phyloP scores from a whole-genome alignment of 2,329 filamentous ascomycete genomes.

The Aspergillus fumigatiaffinis region DNA sequence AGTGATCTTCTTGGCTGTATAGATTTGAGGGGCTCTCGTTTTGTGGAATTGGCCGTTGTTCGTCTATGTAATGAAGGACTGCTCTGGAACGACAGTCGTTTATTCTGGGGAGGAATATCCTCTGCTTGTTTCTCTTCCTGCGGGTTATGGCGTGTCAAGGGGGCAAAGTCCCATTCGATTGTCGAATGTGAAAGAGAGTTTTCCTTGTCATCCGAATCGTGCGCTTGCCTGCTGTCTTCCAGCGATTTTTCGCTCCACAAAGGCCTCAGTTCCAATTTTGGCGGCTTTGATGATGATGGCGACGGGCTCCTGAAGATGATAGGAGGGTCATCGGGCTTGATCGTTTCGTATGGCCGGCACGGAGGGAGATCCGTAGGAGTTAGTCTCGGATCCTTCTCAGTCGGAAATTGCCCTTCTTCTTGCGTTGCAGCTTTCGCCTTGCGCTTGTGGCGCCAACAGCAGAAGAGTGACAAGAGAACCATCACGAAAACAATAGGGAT shows the following conservation, averaged over 20 bases:
- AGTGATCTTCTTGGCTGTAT: conserved; percentile 33
- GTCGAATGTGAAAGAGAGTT: conserved; percentile 25
- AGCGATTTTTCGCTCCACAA: conserved; percentile 29
- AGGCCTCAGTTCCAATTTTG: conserved; percentile 32
- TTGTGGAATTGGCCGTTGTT: conserved; percentile 26
- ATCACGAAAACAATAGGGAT: conserved; percentile 30
- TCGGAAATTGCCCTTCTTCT: conserved; percentile 19
- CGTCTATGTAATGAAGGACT: conserved; percentile 27
- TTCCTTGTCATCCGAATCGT: conserved; percentile 19
- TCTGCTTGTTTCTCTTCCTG: conserved; percentile 19
- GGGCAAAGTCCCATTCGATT: conserved; percentile 27
- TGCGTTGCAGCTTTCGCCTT: conserved; percentile 12
- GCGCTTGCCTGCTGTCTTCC: conserved; percentile 15
- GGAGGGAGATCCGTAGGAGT: conserved; percentile 19
- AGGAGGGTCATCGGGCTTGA: conserved; percentile 17
- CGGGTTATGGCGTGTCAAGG: conserved; percentile 18
- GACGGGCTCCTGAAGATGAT: conserved; percentile 21
- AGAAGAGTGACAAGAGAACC: conserved; percentile 29
- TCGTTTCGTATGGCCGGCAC: conserved; percentile 23
- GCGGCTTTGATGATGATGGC: conserved; percentile 28
- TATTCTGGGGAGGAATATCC: conserved; percentile 19
- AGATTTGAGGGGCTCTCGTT: conserved; percentile 33
- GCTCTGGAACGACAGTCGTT: conserved; percentile 26
- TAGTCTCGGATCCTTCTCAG: conserved; percentile 21
- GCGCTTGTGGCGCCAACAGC: conserved; percentile 32